phyloP scores from a whole-genome alignment of 257 asterid species.

The Thymus mandschuricus region DNA sequence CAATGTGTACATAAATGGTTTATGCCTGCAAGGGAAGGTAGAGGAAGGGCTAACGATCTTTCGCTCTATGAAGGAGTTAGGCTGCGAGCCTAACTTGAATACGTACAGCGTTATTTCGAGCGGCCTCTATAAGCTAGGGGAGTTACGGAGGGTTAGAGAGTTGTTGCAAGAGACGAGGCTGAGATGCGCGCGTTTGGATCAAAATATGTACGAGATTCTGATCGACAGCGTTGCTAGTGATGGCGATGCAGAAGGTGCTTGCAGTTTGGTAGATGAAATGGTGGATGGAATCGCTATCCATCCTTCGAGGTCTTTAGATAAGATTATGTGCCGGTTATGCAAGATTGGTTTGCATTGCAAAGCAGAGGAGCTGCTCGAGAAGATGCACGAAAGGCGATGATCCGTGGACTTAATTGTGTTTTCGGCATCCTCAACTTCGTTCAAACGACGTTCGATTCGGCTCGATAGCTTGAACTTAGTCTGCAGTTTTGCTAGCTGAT shows the following conservation, averaged over 20 bases:
- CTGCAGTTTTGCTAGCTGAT: neutral
- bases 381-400: neutral
- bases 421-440: neutral
- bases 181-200: constrained; percentile 43
- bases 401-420: neutral
- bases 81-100: constrained; percentile 54
- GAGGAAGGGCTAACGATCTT: constrained; percentile 59
- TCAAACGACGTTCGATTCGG: neutral
- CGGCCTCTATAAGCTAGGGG: constrained; percentile 46
- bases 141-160: constrained; percentile 39
- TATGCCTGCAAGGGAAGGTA: constrained; percentile 61
- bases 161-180: constrained; percentile 41
- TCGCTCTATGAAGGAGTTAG: constrained; percentile 62
- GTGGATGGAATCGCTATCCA: constrained; percentile 33
- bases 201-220: constrained; percentile 38
- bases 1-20: constrained; percentile 57
- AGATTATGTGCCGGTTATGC: constrained; percentile 40
- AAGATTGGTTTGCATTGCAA: constrained; percentile 33
- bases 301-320: constrained; percentile 35
- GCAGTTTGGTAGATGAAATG: constrained; percentile 42
- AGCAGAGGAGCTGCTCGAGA: constrained; percentile 41
- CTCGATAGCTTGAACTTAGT: neutral
- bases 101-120: constrained; percentile 45
- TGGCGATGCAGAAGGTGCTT: constrained; percentile 44
- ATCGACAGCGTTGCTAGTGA: constrained; percentile 34